phyloP scores from a whole-genome alignment of 345 rosid species.

The Viola odorata region DNA sequence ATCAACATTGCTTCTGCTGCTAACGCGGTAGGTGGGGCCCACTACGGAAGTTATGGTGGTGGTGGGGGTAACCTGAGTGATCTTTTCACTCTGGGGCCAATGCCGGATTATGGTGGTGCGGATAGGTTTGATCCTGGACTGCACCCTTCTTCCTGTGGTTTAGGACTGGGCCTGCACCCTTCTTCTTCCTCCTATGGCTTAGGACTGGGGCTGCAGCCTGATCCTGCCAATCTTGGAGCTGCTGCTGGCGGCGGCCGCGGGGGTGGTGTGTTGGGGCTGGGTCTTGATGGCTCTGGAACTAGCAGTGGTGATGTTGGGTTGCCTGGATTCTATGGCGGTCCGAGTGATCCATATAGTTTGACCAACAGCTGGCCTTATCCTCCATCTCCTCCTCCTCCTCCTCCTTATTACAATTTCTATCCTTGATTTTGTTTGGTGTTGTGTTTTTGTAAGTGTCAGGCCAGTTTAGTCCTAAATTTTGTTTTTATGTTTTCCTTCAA shows the following conservation, averaged over 20 bases:
- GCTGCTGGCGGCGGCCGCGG: background rate
- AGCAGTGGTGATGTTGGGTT: background rate
- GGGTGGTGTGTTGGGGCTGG: background rate
- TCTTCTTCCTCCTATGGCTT: background rate
- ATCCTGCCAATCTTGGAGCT: background rate
- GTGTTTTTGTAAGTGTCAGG: no score
- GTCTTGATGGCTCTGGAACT: background rate
- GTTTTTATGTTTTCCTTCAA: no score
- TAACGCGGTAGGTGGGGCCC: background rate
- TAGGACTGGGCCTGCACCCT: background rate
- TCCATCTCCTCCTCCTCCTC: no score
- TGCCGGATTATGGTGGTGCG: background rate
- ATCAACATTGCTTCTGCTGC: no score
- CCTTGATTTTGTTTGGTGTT: background rate
- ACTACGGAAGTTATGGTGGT: background rate
- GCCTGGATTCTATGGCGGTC: background rate
- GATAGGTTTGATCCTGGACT: background rate
- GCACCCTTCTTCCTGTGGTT: background rate
- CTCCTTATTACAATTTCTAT: background rate
- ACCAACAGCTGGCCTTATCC: background rate
- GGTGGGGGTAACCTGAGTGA: no score
- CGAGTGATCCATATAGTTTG: conserved; percentile 5
- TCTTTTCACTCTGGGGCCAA: background rate
- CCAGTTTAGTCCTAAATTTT: no score
- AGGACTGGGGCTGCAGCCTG: background rate